Evolutionary conservation across 306 rosid genomes (phyloP).

Genomic region (Lagenaria siceraria): DNA sequence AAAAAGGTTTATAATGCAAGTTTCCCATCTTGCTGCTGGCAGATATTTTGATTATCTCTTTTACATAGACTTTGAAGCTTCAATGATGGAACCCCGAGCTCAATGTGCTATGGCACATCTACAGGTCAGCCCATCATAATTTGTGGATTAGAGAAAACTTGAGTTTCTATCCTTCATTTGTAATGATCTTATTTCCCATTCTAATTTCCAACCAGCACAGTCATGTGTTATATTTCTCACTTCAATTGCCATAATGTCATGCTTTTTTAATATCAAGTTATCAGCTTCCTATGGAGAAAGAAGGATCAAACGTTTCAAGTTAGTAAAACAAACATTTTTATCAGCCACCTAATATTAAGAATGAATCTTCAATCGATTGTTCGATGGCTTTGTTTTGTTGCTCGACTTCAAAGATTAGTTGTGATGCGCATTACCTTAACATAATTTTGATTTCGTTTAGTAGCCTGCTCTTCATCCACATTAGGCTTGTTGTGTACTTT

Average conservation of each 20-base stretch:
- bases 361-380: background rate
- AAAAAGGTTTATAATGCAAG: background rate
- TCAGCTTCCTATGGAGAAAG: background rate
- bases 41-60: constrained; percentile 85
- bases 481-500: background rate
- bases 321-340: background rate
- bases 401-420: background rate
- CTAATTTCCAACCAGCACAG: background rate
- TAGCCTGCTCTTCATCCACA: background rate
- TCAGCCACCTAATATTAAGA: background rate
- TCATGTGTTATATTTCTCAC: background rate
- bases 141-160: background rate
- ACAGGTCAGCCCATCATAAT: constrained; percentile 39
- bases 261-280: background rate
- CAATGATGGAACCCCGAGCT: constrained; percentile 78
- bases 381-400: background rate
- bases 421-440: background rate
- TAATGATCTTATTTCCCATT: background rate
- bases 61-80: constrained; percentile 81
- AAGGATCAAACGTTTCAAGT: background rate
- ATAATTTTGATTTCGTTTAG: background rate
- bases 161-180: background rate
- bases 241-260: background rate
- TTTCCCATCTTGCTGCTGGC: constrained; percentile 16
- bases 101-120: constrained; percentile 66